These are phyloP conservation scores for Sideroxylon spinosum DNA, from an alignment of 179 eudicot genomes.

Conservation along the genomic window DNA sequence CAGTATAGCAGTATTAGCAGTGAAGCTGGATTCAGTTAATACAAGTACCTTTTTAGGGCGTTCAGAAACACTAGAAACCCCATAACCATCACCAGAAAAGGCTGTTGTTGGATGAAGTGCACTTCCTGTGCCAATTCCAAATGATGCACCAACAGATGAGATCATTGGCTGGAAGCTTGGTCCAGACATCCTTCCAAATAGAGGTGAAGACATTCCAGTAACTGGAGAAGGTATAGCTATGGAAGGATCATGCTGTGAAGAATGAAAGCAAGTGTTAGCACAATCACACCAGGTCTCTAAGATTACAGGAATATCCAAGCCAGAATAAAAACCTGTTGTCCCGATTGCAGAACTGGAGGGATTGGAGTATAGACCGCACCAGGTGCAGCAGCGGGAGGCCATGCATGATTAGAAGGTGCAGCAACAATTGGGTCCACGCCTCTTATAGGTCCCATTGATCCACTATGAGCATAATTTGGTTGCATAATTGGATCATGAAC, in stretches of 20 bases:
- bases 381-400: constrained; percentile 50
- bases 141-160: constrained; percentile 43
- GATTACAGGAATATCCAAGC: constrained; percentile 6
- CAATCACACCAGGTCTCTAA: background rate
- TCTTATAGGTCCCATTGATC: constrained; percentile 37
- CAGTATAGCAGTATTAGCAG: background rate
- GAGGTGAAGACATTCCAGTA: constrained; percentile 56
- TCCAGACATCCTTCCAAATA: constrained; percentile 54
- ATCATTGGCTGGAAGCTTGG: constrained; percentile 57
- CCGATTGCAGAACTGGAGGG: constrained; percentile 48
- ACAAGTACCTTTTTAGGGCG: constrained; percentile 75
- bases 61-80: constrained; percentile 55
- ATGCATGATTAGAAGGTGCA: constrained; percentile 51
- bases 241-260: constrained; percentile 62
- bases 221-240: constrained; percentile 45
- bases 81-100: constrained; percentile 66
- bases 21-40: background rate
- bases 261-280: constrained; percentile 24
- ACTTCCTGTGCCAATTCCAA: constrained; percentile 50
- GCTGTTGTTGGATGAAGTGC: constrained; percentile 49
- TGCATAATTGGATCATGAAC: constrained; percentile 44
- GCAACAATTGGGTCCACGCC: constrained; percentile 34
- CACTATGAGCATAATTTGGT: constrained; percentile 39
- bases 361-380: constrained; percentile 52
- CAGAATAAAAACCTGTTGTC: constrained; percentile 50